Conservation (phyloP, 1,284 basidiomycete genomes). For the Irpex rosettiformis region DNA sequence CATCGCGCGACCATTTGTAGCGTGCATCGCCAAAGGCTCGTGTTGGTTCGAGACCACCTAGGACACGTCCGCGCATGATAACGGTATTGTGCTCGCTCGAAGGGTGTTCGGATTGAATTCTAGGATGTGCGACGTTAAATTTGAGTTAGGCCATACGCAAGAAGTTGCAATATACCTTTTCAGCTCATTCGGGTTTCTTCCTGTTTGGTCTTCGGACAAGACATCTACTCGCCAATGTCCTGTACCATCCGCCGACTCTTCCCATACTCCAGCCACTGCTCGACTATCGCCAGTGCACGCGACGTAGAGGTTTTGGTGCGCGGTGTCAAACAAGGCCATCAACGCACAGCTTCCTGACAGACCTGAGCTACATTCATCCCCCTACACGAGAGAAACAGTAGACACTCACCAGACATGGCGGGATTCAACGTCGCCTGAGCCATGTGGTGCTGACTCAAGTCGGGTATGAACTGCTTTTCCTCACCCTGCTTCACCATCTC, state of each 20-base stretch:
- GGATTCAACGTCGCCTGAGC: constrained; percentile 72
- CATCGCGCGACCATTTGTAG: constrained; percentile 83
- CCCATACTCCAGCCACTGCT: constrained; percentile 94
- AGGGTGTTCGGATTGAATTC: constrained; percentile 90
- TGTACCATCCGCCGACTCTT: constrained; percentile 53
- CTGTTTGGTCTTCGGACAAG: constrained; percentile 94
- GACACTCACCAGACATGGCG: constrained; percentile 61
- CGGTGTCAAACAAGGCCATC: constrained; percentile 82
- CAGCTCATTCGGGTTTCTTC: constrained; percentile 82
- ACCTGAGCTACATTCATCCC: background rate
- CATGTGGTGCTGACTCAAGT: constrained; percentile 69
- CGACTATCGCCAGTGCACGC: constrained; percentile 94
- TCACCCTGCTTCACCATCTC: constrained; percentile 47
- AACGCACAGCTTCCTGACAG: constrained; percentile 81
- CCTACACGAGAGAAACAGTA: background rate
- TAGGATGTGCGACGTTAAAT: constrained; percentile 26
- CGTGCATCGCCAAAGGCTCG: constrained; percentile 94
- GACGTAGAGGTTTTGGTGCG: constrained; percentile 78
- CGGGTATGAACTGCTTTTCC: constrained; percentile 54
- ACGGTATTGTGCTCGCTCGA: constrained; percentile 77
- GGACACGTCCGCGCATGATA: constrained; percentile 81
- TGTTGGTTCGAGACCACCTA: constrained; percentile 93
- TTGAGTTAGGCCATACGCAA: background rate
- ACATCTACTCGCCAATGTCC: constrained; percentile 87
- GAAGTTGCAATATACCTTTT: constrained; percentile 44